phyloP scores from a whole-genome alignment of 2,329 filamentous ascomycete genomes.

The Samsoniella hepiali region DNA sequence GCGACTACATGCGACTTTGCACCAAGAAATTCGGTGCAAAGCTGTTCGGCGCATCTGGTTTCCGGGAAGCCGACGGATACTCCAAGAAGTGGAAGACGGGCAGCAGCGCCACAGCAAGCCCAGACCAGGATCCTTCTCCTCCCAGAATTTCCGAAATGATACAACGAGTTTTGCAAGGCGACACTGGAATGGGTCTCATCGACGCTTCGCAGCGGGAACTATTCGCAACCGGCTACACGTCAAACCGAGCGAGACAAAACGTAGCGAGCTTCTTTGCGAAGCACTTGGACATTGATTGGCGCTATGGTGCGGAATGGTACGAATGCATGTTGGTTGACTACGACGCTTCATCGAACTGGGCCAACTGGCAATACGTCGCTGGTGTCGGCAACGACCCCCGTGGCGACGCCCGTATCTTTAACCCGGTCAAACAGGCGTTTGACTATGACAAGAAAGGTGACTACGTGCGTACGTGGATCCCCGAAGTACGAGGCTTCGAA shows the following conservation, averaged over 20 bases:
- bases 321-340: slow-evolving; percentile 73
- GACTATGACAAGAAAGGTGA: slow-evolving; percentile 70
- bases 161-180: slow-evolving; percentile 60
- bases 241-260: slow-evolving; percentile 72
- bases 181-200: slow-evolving; percentile 72
- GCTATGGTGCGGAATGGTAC: slow-evolving; percentile 79
- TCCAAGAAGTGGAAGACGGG: slow-evolving; percentile 49
- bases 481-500: slow-evolving; percentile 58
- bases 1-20: slow-evolving; percentile 78
- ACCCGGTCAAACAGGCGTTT: slow-evolving; percentile 75
- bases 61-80: slow-evolving; percentile 46
- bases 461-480: slow-evolving; percentile 72
- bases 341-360: slow-evolving; percentile 74
- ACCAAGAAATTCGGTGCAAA: slow-evolving; percentile 64
- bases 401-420: slow-evolving; percentile 70
- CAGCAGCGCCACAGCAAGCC: slow-evolving; percentile 27
- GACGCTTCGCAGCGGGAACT: slow-evolving; percentile 75
- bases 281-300: slow-evolving; percentile 74
- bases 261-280: slow-evolving; percentile 72
- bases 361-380: slow-evolving; percentile 78
- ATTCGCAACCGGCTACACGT: slow-evolving; percentile 72
- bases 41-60: slow-evolving; percentile 64
- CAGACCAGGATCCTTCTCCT: slow-evolving; percentile 39
- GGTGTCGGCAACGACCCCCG: slow-evolving; percentile 78
- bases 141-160: slow-evolving; percentile 48